Base-by-base conservation (phyloP, 495 filamentous ascomycete species). In the Darksidea phi region DNA sequence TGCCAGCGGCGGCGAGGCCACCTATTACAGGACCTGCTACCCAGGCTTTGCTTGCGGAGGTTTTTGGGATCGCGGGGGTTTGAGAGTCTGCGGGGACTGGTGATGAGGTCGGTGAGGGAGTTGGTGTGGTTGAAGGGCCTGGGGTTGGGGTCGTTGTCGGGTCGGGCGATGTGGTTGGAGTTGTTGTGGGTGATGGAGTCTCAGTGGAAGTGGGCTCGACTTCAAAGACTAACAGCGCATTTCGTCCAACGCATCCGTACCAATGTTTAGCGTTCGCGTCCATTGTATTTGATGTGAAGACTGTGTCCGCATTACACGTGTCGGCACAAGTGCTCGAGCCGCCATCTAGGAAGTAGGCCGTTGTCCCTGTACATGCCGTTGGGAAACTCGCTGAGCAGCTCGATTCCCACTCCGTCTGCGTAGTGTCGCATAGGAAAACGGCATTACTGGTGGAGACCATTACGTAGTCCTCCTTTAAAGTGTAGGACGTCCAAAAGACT, bases 1-100 rank as follows among this genome's bases (percentile, higher is more conserved):
- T 43, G 18, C 15, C 41, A 15, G 15, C 15, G 41, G 18, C 41
- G 41, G 41, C 41, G 5, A 43, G 5, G 18, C 41, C 41, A 13
- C 41, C 41, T 6, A 43, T 20, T n/a, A 43, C 41, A 6, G 41
- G 41, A 6, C 41, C 41, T 4, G 41, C 41, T 3, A 43, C 18
- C 41, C 41, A 43, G 13, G 41, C 41, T 43, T 43, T 43, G 41
- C 41, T 43, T 43, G 13, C 41, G 41, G 15, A 43, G 41, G 41
- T 6, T 10, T 32, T 32, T 3, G 4, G 28, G 28, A 4, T 32
- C 4, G 28, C 10, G 28, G 28, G 28, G 28, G 28, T 32, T 32
- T 3, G 28, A 10, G 28, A 32, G 28, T 32, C 28, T 32, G 28
- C n/a, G n/a, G n/a, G n/a, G n/a, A n/a, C 10, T 32, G 28, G 28